Conservation (phyloP, 352 stramenopile species). For the Phytophthora melonis region DNA sequence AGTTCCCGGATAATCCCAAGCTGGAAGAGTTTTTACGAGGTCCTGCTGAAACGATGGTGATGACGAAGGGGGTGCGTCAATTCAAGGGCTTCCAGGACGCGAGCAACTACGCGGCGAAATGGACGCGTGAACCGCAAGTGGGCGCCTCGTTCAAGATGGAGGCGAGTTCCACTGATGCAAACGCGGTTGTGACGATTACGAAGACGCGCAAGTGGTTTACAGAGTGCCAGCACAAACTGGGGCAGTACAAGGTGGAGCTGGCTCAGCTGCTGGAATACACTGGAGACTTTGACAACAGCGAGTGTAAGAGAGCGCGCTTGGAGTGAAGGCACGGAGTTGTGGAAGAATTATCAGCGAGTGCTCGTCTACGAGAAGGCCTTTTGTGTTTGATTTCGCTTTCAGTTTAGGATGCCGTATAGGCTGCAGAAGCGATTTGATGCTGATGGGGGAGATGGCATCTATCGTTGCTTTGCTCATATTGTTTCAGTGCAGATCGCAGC, state of each 20-base stretch:
- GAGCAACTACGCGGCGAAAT: background rate
- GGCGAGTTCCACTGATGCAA: background rate
- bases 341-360: background rate
- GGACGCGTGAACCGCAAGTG: background rate
- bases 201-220: background rate
- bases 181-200: background rate
- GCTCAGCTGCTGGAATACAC: background rate
- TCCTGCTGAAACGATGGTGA: background rate
- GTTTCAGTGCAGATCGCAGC: no score
- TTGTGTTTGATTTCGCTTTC: no score
- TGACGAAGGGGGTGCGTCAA: background rate
- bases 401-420: no score
- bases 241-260: background rate
- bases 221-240: background rate
- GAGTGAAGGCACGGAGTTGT: background rate
- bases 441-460: no score
- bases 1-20: background rate
- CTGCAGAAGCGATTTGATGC: no score
- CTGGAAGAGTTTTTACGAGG: conserved; percentile 14
- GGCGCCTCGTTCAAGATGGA: background rate
- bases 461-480: no score
- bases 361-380: no score
- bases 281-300: background rate
- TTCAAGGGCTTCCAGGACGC: background rate
- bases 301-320: background rate